Evolutionary conservation across 176 grass and related monocot genomes (phyloP), one percentile per base, ranked within the genome.

Genomic region (Oryza nivara): DNA sequence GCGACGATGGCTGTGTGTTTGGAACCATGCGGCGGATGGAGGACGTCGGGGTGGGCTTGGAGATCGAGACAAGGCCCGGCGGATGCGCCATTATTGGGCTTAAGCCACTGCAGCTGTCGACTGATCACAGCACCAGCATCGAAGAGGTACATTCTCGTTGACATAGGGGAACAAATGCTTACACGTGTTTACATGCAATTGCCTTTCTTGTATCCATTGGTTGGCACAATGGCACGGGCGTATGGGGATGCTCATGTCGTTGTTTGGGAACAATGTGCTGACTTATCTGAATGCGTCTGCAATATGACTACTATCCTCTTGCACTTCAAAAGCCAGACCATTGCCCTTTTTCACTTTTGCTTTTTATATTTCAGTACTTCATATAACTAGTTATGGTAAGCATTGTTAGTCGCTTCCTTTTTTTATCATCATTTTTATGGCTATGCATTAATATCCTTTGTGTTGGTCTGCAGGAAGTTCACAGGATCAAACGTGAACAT

Each of bases 71-170:
- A 65, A 74, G 79, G 68, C 61, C 47, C 9, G 38, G 54, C 70
- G 71, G 85, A 74, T 80, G 78, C 73, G 70, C 86, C 47, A 76
- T 66, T 8, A 75, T 77, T 22, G 88, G 84, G 65, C 77, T 93
- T 52, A 87, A 82, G 45, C 86, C 95, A 13, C 35, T 92, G 82
- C 95, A 97, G 86, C 36, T 97, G 43, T 97, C 95, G 15, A 76
- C 87, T 14, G 95, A 97, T 89, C 92, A 97, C 68, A 92, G 90
- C 74, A 97, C 92, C 22, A 91, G 92, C 88, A 86, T 91, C 48
- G 73, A 95, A 76, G 88, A 95, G 85, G 95, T 97, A 89, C 76
- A 76, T 82, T 64, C 75, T 65, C 67, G 64, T 45, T 76, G 64
- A 70, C 83, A 47, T 56, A 66, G 9, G 48, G 44, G 40, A 68